phyloP scores from a whole-genome alignment of 495 filamentous ascomycete genomes.

The Zalerion maritima region DNA sequence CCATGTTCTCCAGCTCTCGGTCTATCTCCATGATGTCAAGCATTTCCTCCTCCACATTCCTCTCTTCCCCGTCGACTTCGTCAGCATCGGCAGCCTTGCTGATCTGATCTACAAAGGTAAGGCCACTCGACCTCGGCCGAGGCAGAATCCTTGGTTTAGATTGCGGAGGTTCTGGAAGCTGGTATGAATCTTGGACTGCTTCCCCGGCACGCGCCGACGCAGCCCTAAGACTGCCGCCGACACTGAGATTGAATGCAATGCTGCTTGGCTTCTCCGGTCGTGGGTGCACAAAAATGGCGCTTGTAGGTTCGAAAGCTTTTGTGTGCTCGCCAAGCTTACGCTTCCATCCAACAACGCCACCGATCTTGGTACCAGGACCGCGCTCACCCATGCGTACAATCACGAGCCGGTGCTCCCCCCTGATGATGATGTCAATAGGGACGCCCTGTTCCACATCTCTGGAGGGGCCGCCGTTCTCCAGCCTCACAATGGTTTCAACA shows the following conservation, averaged over 20 bases:
- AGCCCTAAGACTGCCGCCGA: conserved; percentile 10
- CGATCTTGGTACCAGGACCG: conserved; percentile 18
- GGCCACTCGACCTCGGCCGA: conserved; percentile 13
- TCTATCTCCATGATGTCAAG: conserved; percentile 43
- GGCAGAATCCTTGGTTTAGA: conserved; percentile 4
- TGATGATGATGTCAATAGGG: conserved; percentile 44
- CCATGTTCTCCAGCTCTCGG: conserved; percentile 33
- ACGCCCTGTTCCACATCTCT: conserved; percentile 24
- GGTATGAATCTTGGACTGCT: not conserved
- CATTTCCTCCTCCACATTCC: conserved; percentile 37
- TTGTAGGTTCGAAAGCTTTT: conserved; percentile 13
- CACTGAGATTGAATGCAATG: conserved; percentile 31
- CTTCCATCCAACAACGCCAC: conserved; percentile 17
- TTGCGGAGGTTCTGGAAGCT: not conserved
- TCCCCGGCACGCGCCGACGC: not conserved
- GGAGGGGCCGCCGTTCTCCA: conserved; percentile 10
- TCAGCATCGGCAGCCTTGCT: conserved; percentile 27
- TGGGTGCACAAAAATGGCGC: conserved; percentile 28
- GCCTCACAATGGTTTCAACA: conserved; percentile 36
- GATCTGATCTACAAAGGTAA: conserved; percentile 29
- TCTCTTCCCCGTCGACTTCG: conserved; percentile 26
- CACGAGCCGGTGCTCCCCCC: conserved; percentile 48
- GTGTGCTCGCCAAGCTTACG: conserved; percentile 17
- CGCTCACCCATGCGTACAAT: conserved; percentile 36
- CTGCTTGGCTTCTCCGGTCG: conserved; percentile 24